Evolutionary conservation across 768 basidiomycete genomes (phyloP).

Genomic region (Boletus tomentosulus): DNA sequence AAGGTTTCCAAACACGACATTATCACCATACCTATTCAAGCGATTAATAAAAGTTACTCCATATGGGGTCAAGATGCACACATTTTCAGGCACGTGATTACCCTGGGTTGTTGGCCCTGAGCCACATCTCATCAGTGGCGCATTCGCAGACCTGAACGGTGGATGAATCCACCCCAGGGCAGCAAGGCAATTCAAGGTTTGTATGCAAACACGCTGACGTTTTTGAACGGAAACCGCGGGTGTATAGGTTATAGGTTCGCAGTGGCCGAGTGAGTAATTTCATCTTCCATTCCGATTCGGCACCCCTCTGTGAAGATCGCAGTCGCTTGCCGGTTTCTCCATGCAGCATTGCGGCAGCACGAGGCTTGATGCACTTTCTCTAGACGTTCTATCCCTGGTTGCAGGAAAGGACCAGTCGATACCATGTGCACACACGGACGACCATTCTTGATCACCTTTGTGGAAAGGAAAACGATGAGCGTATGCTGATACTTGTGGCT

Average conservation of each 20-base stretch:
- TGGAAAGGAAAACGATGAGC: background rate
- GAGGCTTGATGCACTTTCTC: slow-evolving; percentile 16
- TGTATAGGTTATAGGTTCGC: slow-evolving; percentile 64
- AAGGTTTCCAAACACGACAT: slow-evolving; percentile 47
- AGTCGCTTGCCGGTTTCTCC: slow-evolving; percentile 7
- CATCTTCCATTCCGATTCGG: slow-evolving; percentile 5
- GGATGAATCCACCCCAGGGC: slow-evolving; percentile 38
- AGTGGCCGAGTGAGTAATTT: slow-evolving; percentile 48
- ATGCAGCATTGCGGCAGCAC: background rate
- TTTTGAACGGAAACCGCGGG: slow-evolving; percentile 54
- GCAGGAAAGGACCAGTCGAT: slow-evolving; percentile 6
- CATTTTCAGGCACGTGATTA: slow-evolving; percentile 46
- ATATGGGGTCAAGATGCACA: slow-evolving; percentile 69
- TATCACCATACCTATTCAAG: slow-evolving; percentile 56
- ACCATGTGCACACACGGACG: background rate
- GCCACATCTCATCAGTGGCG: slow-evolving; percentile 19
- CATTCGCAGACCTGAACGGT: slow-evolving; percentile 47
- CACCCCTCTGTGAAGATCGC: slow-evolving; percentile 8
- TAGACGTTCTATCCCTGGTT: slow-evolving; percentile 11
- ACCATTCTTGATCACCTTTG: slow-evolving; percentile 1
- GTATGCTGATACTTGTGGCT: slow-evolving; percentile 20
- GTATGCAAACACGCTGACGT: slow-evolving; percentile 51
- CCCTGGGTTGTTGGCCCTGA: slow-evolving; percentile 23
- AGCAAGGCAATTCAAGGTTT: slow-evolving; percentile 45
- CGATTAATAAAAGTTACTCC: slow-evolving; percentile 49